Percentiles rank a stretch among this genome's conserved stretches.
Evolutionary conservation across 1,284 basidiomycete genomes (phyloP).

Genomic region (Coriolopsis trogii): DNA sequence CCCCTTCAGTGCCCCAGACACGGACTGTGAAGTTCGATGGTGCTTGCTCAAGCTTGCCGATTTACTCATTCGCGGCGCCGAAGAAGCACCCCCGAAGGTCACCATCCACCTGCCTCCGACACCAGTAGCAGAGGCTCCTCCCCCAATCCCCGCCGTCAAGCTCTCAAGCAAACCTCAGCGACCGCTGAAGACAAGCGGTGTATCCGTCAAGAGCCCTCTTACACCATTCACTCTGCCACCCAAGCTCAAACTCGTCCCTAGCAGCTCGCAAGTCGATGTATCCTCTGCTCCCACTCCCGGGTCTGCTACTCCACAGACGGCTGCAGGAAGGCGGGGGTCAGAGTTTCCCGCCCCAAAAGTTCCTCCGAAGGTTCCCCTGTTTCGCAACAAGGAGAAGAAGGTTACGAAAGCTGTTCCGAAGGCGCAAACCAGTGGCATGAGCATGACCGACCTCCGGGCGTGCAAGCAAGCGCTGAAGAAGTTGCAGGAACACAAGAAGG

Average conservation of each 20-base stretch:
- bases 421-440: constrained; percentile 83
- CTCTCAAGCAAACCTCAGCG: constrained; percentile 44
- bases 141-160: constrained; percentile 56
- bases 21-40: constrained; percentile 89
- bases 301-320: constrained; percentile 9
- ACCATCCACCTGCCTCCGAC: constrained; percentile 85
- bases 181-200: constrained; percentile 45
- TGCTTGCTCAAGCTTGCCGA: constrained; percentile 93
- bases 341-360: constrained; percentile 32
- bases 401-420: constrained; percentile 58
- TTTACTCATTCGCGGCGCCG: constrained; percentile 79
- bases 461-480: constrained; percentile 86
- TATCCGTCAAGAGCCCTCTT: constrained; percentile 47
- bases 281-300: constrained; percentile 29
- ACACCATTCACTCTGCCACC: constrained; percentile 46
- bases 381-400: constrained; percentile 34
- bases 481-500: constrained; percentile 72
- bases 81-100: constrained; percentile 86
- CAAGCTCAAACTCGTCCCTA: constrained; percentile 57
- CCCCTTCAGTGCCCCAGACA: constrained; percentile 59
- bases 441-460: constrained; percentile 76
- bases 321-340: constrained; percentile 7
- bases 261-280: constrained; percentile 31
- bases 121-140: constrained; percentile 64
- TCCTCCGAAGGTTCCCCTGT: constrained; percentile 33